Base-by-base conservation (phyloP, 768 basidiomycete species). In the Phlegmacium glaucopus region DNA sequence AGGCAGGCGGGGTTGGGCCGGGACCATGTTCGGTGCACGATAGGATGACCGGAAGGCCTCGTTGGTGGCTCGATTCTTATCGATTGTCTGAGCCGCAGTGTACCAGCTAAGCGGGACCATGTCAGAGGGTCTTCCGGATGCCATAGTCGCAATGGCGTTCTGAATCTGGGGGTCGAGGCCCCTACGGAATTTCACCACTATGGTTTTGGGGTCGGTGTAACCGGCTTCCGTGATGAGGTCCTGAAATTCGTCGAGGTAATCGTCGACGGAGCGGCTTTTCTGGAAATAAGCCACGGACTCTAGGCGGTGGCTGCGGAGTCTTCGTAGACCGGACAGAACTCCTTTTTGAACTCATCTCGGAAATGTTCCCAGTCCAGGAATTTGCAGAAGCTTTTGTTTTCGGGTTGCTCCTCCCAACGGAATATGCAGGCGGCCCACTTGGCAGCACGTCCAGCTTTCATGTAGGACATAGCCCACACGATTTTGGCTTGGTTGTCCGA, bases 221-320 rank as follows among this genome's bases (percentile, higher is more conserved):
- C 54, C 44, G 2, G 54, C 26, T 8, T 48, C 28, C 13, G 41
- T 6, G 5, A 58, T 40, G 2, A 60, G 49, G 16, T 50, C 48
- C 12, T 29, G 22, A 32, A 58, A 60, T n/a, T 58, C 39, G 37
- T 55, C 49, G 11, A 50, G n/a, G 36, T 60, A 60, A 6, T 52
- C 53, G 25, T 54, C 56, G 2, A 54, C 38, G 16, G 49, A 16
- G 2, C 36, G 39, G 6, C 44, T 39, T 4, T 40, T 47, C 30
- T 57, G 55, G 16, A 22, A 45, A 39, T 56, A 56, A 8, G n/a
- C 9, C 9, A 13, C 25, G 8, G 30, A 27, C 27, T 53, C 51
- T 6, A 55, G 39, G 8, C 45, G 46, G 30, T 16, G 6, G 43
- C 44, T 15, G 42, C 28, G 8, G 28, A 17, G 10, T 22, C 25